Conservation (phyloP, 345 rosid species). For the Linum trigynum region DNA sequence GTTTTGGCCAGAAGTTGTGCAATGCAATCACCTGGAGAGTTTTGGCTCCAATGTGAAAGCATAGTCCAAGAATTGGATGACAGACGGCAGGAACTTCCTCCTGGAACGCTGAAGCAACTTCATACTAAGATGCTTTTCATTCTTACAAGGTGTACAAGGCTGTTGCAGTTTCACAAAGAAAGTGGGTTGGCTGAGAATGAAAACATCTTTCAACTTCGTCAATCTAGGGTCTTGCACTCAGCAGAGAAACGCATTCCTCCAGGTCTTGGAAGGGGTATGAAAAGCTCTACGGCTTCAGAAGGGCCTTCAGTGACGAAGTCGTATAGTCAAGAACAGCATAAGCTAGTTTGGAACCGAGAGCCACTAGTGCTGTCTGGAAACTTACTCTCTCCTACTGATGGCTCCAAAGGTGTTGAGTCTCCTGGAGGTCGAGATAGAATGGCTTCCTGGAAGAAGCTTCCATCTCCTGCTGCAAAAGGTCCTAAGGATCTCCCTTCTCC, state of each 20-base stretch:
- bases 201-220: constrained; percentile 62
- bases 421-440: constrained; percentile 58
- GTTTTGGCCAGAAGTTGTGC: constrained; percentile 95
- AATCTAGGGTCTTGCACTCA: constrained; percentile 65
- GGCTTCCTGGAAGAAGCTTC: constrained; percentile 89
- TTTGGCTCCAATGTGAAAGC: constrained; percentile 99
- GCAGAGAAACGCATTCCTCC: constrained; percentile 59
- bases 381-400: constrained; percentile 35
- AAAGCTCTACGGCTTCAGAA: constrained; percentile 55
- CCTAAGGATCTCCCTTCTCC: constrained; percentile 43
- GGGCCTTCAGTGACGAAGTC: constrained; percentile 60
- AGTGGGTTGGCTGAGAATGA: constrained; percentile 80
- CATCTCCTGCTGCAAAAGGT: constrained; percentile 60
- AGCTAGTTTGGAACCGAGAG: constrained; percentile 60
- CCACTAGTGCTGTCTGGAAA: constrained; percentile 31
- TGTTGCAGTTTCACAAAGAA: constrained; percentile 98
- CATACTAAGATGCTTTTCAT: constrained; percentile 97
- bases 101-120: constrained; percentile 84
- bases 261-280: constrained; percentile 40
- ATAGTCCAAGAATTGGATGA: constrained; percentile 98
- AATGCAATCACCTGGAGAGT: constrained; percentile 85
- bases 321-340: constrained; percentile 91
- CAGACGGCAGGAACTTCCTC: constrained; percentile 94
- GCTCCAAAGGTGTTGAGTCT: constrained; percentile 47
- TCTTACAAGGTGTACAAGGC: constrained; percentile 92